Evolutionary conservation across 306 rosid species (phyloP), one percentile per base, ranked within the genome.

Genomic region (Comarum palustre): DNA sequence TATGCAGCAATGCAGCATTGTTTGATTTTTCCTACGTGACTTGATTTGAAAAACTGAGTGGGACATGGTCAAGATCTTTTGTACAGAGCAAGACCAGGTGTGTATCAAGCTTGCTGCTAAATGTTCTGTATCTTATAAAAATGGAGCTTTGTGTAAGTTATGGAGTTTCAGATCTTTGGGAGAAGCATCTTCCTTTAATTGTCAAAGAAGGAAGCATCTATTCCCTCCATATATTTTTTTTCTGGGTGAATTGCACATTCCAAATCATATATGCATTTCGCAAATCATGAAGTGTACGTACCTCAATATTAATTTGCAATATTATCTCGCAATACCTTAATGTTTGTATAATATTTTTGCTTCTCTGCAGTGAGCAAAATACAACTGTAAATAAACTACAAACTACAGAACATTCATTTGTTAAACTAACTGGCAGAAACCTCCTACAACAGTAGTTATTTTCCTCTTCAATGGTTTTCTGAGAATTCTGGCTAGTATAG

Each of bases 201-300:
- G 90, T 85, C 87, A 85, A 89, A 86, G 90, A 87, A 93, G 97
- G 86, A 89, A 90, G 92, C 88, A 90, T 90, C 50, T 80, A 87
- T 93, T 90, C 98, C 59, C 57, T 78, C 61, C n/a, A n/a, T 65
- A 11, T 17, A 54, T 63, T 38, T 76, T 78, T 58, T 14, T 57
- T 15, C 77, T 77, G 85, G 75, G 75, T 72, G 86, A 78, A 76
- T 13, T 57, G 29, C 39, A 41, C 20, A 54, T 70, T 73, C 78
- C 71, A 65, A 38, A 20, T 50, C 32, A 74, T 48, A 64, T 15
- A 69, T 81, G 62, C 65, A 29, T 59, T 29, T 12, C 25, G 3
- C 16, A 55, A 27, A 58, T 58, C n/a, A 58, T 31, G 63, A 11
- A 58, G 15, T 24, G 19, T 27, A 3, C 29, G 6, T 54, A 41